A percentile compares a stretch with the other conserved stretches of the same genome.
phyloP scores from a whole-genome alignment of 73 alveolate species.

The Tetrahymena thermophila region DNA sequence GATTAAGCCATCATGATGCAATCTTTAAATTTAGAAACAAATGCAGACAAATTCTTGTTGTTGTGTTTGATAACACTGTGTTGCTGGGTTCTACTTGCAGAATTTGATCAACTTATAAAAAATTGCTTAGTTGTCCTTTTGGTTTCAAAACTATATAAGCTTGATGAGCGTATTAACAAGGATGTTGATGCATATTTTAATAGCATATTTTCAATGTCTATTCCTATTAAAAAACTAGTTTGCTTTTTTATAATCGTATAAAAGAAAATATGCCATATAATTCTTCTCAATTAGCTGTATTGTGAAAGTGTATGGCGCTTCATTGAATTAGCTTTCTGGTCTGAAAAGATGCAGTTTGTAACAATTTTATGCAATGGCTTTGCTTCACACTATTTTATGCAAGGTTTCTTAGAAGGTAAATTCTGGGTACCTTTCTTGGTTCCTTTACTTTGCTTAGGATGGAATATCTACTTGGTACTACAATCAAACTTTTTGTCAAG shows the following conservation, averaged over 20 bases:
- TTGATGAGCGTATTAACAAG: not conserved
- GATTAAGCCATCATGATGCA: not conserved
- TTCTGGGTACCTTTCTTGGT: not conserved
- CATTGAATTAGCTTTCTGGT: not conserved
- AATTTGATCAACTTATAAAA: not conserved
- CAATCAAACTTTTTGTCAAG: not conserved
- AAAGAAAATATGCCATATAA: not conserved
- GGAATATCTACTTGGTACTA: not conserved
- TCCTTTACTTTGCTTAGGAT: conserved; percentile 1
- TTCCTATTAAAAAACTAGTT: not conserved
- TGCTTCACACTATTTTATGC: not conserved
- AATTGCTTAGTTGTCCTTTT: not conserved
- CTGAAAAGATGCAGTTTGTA: not conserved
- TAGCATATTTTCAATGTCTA: not conserved
- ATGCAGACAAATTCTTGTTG: not conserved
- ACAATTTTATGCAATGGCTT: not conserved
- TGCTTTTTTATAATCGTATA: not conserved
- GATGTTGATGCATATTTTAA: not conserved
- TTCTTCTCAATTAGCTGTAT: not conserved
- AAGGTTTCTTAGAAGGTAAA: not conserved
- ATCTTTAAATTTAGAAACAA: not conserved
- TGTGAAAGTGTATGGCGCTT: not conserved
- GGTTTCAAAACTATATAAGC: not conserved
- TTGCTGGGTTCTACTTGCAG: not conserved
- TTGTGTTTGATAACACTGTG: not conserved